Evolutionary conservation across 768 basidiomycete species (phyloP).

Genomic region (Amanita thiersii): DNA sequence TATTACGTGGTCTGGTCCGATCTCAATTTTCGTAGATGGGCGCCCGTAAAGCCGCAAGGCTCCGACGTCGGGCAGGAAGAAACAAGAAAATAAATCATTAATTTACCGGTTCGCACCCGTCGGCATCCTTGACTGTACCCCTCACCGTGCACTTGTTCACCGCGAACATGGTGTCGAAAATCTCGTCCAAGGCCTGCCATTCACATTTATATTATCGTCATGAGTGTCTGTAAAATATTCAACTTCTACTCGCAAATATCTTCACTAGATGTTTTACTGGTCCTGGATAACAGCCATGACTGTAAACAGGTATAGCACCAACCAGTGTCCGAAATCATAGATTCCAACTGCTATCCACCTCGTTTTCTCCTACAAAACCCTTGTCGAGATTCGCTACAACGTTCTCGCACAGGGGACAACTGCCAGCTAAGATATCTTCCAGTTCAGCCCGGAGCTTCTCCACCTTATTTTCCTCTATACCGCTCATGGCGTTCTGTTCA

Average conservation of each 20-base stretch:
- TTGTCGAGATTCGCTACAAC: slow-evolving; percentile 81
- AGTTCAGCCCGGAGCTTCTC: slow-evolving; percentile 77
- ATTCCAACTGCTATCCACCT: slow-evolving; percentile 72
- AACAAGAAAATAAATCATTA: slow-evolving; percentile 77
- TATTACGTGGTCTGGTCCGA: not conserved
- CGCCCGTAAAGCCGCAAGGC: slow-evolving; percentile 65
- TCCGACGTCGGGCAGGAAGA: slow-evolving; percentile 65
- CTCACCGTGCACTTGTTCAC: too few species aligned
- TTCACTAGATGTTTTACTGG: too few species aligned
- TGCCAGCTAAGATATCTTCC: slow-evolving; percentile 83
- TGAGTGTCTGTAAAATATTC: too few species aligned
- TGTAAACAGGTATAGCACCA: too few species aligned
- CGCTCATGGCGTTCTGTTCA: slow-evolving; percentile 34
- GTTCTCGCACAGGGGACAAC: slow-evolving; percentile 90
- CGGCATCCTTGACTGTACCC: slow-evolving; percentile 10
- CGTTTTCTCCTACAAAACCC: slow-evolving; percentile 76
- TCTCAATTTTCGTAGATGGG: slow-evolving; percentile 52
- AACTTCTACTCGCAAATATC: too few species aligned
- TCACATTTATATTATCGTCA: too few species aligned
- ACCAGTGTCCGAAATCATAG: slow-evolving; percentile 37
- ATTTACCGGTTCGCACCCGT: slow-evolving; percentile 14
- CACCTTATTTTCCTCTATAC: slow-evolving; percentile 46
- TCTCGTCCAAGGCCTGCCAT: too few species aligned
- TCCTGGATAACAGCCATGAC: too few species aligned
- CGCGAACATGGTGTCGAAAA: too few species aligned